phyloP scores from a whole-genome alignment of 805 yeast species.

The Myxozyma neotropica region DNA sequence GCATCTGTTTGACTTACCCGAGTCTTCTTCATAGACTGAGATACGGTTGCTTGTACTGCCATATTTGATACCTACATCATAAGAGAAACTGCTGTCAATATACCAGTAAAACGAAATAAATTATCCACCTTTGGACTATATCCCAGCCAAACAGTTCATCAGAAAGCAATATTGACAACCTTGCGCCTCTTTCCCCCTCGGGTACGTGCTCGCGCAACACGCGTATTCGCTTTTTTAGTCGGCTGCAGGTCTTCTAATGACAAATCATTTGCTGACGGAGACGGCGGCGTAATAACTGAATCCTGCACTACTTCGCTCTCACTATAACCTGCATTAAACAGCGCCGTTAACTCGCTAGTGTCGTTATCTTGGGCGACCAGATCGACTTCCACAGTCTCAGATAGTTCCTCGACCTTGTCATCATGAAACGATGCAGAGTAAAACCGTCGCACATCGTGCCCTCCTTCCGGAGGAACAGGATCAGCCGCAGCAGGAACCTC shows the following conservation, averaged over 20 bases:
- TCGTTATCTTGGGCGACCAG: not conserved
- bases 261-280: not conserved
- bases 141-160: no score
- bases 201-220: not conserved
- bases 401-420: not conserved
- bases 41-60: not conserved
- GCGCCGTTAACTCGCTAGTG: not conserved
- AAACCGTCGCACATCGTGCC: not conserved
- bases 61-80: not conserved
- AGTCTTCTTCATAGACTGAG: not conserved
- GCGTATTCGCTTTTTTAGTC: not conserved
- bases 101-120: no score
- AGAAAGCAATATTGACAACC: not conserved
- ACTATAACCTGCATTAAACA: not conserved
- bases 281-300: not conserved
- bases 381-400: not conserved
- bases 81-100: no score
- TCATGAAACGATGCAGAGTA: slow-evolving; percentile 6
- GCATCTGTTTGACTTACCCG: not conserved
- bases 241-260: not conserved
- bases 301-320: not conserved
- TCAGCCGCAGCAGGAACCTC: not conserved
- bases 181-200: not conserved
- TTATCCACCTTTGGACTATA: no score
- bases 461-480: not conserved